phyloP scores from a whole-genome alignment of 176 grass and related monocot genomes.

The Microstegium vimineum region DNA sequence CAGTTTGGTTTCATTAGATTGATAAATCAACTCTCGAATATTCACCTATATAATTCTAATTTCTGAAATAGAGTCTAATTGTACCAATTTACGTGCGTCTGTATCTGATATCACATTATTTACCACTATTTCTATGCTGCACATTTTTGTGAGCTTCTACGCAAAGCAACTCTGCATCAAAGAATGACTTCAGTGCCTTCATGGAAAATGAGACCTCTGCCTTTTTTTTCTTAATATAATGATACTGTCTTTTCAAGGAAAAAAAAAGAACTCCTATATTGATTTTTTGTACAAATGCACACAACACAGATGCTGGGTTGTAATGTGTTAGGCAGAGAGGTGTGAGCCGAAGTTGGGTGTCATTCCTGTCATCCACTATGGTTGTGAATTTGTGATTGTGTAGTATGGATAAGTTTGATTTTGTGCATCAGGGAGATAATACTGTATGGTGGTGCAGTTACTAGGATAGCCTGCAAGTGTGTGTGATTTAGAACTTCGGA shows the following conservation, averaged over 20 bases:
- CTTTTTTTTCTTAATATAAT: background rate
- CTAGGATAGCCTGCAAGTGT: background rate
- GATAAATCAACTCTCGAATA: background rate
- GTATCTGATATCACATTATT: background rate
- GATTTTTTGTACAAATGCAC: background rate
- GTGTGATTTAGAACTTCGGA: slow-evolving; percentile 5
- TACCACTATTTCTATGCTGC: background rate
- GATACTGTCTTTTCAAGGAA: background rate
- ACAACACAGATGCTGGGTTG: background rate
- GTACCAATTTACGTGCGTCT: background rate
- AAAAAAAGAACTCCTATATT: background rate
- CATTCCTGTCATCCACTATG: background rate
- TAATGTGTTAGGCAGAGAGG: background rate
- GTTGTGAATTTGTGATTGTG: background rate
- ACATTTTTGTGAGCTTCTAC: background rate
- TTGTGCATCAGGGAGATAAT: background rate
- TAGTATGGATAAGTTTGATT: background rate
- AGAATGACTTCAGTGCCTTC: background rate
- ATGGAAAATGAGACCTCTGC: background rate
- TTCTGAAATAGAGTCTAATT: background rate
- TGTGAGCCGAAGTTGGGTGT: background rate
- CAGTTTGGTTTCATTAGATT: background rate
- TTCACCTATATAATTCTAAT: background rate
- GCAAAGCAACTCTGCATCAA: background rate
- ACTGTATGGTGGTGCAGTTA: background rate